phyloP scores from a whole-genome alignment of 2,329 filamentous ascomycete genomes.

The Colletotrichum tropicale region DNA sequence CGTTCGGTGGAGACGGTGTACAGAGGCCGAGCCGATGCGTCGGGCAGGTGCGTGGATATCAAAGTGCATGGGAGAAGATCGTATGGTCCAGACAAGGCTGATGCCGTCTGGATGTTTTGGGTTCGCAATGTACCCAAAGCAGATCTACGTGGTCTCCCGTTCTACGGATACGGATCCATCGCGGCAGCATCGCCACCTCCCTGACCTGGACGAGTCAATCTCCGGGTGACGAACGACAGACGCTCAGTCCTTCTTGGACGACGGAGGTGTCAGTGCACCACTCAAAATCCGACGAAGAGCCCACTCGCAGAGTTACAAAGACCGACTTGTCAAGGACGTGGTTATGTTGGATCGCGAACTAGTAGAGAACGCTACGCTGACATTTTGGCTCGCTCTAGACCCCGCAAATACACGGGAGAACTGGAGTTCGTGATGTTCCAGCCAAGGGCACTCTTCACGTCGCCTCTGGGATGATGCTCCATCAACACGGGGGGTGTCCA shows the following conservation, averaged over 20 bases:
- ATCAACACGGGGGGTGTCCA: background rate
- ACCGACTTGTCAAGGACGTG: background rate
- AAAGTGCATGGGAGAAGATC: background rate
- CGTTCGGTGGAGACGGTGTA: background rate
- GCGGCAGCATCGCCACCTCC: slow-evolving; percentile 8
- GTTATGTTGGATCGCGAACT: background rate
- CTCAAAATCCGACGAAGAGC: background rate
- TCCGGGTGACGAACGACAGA: background rate
- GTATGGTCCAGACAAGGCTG: background rate
- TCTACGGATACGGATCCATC: background rate
- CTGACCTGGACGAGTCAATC: background rate
- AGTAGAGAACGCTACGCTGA: background rate
- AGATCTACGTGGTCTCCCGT: background rate
- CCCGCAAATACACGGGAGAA: background rate
- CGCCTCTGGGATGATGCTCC: background rate
- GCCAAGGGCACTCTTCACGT: background rate
- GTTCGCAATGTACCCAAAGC: background rate
- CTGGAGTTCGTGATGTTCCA: background rate
- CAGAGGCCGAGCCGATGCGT: background rate
- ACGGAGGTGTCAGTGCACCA: background rate
- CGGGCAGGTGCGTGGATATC: background rate
- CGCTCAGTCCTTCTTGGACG: background rate
- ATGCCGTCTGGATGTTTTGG: background rate
- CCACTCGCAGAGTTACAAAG: background rate
- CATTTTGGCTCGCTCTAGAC: background rate